phyloP scores from a whole-genome alignment of 169 alveolate genomes.

The Plasmodium relictum region DNA sequence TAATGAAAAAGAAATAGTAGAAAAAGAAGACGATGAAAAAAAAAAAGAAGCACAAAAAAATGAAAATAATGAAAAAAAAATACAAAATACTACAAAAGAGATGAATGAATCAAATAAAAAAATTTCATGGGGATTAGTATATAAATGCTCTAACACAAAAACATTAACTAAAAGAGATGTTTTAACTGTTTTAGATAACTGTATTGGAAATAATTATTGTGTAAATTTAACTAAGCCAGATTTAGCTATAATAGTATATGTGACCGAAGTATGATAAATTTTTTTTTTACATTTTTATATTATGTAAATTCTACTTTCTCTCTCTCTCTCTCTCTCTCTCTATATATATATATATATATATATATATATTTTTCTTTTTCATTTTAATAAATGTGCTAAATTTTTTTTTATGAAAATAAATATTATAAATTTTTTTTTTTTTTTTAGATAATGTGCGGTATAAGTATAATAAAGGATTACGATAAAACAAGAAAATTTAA shows the following conservation, averaged over 20 bases:
- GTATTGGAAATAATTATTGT: conserved; percentile 81
- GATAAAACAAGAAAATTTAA: conserved; percentile 56
- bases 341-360: conserved; percentile 5
- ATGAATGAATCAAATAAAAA: conserved; percentile 21
- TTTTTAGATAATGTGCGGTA: conserved; percentile 72
- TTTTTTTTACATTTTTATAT: background rate
- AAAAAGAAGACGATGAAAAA: background rate
- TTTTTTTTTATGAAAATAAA: too few species aligned
- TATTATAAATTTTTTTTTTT: background rate
- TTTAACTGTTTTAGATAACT: conserved; percentile 75
- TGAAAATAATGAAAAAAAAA: conserved; percentile 3
- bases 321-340: too few species aligned
- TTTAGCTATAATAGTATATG: conserved; percentile 80
- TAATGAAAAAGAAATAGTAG: background rate
- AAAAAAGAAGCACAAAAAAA: background rate
- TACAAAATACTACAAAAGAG: background rate
- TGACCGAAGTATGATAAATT: conserved; percentile 80
- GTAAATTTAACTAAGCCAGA: conserved; percentile 83
- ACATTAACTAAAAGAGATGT: conserved; percentile 78
- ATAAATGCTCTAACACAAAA: conserved; percentile 80
- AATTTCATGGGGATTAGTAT: conserved; percentile 83
- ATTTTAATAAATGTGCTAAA: background rate
- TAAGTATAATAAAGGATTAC: conserved; percentile 58
- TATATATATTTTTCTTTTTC: background rate
- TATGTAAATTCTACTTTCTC: background rate